Conservation (phyloP, 805 yeast species). For the Candida pseudofarinosa region DNA sequence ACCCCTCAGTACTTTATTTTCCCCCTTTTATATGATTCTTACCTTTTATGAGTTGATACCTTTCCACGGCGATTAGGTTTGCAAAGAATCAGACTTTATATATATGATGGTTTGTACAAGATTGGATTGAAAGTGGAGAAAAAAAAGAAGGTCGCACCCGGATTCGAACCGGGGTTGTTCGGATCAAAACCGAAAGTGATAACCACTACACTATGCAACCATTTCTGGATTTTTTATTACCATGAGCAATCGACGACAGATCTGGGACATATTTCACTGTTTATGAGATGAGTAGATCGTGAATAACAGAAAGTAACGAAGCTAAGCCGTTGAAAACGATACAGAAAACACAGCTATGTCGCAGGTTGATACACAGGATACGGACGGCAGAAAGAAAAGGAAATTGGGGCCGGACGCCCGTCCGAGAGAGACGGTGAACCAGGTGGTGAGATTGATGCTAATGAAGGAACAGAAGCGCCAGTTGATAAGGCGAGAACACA, state of each 20-base stretch:
- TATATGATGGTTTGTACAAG: too few relatives aligned
- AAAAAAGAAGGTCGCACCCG: conserved; percentile 64
- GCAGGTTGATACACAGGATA: background rate
- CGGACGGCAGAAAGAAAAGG: background rate
- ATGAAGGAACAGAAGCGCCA: conserved; percentile 19
- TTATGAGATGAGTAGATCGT: too few relatives aligned
- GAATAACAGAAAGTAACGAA: too few relatives aligned
- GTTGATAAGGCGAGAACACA: conserved; percentile 21
- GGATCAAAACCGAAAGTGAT: conserved; percentile 81
- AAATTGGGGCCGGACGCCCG: background rate
- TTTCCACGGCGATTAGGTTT: too few relatives aligned
- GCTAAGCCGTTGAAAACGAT: too few relatives aligned
- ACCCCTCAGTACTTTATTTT: too few relatives aligned
- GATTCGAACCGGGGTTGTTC: conserved; percentile 81
- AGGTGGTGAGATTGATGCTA: conserved; percentile 15
- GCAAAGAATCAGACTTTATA: too few relatives aligned
- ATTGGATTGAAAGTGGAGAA: background rate
- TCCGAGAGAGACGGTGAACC: background rate
- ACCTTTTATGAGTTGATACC: too few relatives aligned
- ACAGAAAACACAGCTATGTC: background rate
- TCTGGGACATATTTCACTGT: too few relatives aligned
- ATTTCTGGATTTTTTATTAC: too few relatives aligned
- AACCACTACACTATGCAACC: conserved; percentile 73
- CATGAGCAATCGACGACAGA: too few relatives aligned
- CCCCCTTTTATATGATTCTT: too few relatives aligned